Base-by-base conservation (phyloP, 352 stramenopile species). In the Phytopythium ostracodes region DNA sequence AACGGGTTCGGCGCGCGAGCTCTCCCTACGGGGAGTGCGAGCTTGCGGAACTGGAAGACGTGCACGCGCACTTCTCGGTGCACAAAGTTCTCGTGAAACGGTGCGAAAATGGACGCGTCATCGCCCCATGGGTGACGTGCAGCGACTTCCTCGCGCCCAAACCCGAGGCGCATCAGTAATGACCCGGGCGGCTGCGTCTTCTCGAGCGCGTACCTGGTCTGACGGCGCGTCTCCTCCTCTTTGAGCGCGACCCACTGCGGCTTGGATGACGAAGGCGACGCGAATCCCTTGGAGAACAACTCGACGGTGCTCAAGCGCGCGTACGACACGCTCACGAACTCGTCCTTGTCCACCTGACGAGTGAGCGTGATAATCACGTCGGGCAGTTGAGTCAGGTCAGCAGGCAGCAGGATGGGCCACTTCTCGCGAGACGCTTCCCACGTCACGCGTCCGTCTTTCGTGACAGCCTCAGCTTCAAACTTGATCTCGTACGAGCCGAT, bases 11-110 rank as follows among this genome's bases (percentile, higher is more conserved):
- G 77, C 0, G 75, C 29, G 0, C 81, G 83, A n/a, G 79, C 65
- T n/a, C 71, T 70, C 2, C 75, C 80, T 2, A 67, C 57, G 1
- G 77, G 69, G 0, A 90, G 60, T 10, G 90, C 61, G 0, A 91
- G 59, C 35, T 81, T 73, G 18, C 85, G 73, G 22, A 81, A 83
- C 59, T 97, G 90, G 64, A 91, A 98, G 15, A 97, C 35, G 57
- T 97, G 81, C 0, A 97, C 77, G 9, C 88, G 86, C 11, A 96
- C 66, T 24, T 91, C 79, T 2, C 79, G 72, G 59, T 89, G 59
- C 20, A 92, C 72, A 24, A 66, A 63, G 27, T 80, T 68, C 2
- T 75, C 73, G 4, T 76, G 72, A 50, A 89, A 87, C 0, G 77
- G 72, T 4, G 58, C 40, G 35, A 88, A 89, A 0, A 89, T 54